A percentile compares a stretch with the other conserved stretches of the same genome.
Conservation (phyloP, 331 rosid species). For the Erythrophleum ivorense region DNA sequence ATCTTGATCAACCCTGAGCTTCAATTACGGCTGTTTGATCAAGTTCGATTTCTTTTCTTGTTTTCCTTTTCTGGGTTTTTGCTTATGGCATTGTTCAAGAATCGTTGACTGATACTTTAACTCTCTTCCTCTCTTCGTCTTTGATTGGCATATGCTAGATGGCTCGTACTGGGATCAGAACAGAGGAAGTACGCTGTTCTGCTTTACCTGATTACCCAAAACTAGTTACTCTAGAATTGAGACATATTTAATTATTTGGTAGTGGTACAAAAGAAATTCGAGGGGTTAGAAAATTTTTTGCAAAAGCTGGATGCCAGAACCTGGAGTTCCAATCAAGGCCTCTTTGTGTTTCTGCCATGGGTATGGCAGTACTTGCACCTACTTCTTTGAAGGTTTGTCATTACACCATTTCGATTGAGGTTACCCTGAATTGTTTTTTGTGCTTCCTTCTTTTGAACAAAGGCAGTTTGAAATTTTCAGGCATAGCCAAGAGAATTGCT, state of each 20-base stretch:
- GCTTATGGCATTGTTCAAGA: neutral
- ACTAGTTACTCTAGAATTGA: neutral
- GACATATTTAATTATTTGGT: neutral
- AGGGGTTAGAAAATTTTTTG: conserved; percentile 81
- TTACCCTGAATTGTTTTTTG: neutral
- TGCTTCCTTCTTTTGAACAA: neutral
- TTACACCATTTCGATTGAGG: conserved; percentile 1
- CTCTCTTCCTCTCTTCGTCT: conserved; percentile 29
- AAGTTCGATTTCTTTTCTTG: neutral
- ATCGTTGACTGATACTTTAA: conserved; percentile 27
- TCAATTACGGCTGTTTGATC: neutral
- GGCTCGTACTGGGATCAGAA: conserved; percentile 82
- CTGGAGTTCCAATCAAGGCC: conserved; percentile 63
- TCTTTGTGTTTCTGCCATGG: conserved; percentile 89
- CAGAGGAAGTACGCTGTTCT: conserved; percentile 74
- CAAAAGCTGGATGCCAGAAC: conserved; percentile 81
- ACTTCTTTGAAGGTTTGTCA: conserved; percentile 88
- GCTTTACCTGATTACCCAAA: conserved; percentile 14
- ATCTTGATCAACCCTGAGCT: neutral
- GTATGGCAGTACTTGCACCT: conserved; percentile 94
- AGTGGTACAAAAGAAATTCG: conserved; percentile 84
- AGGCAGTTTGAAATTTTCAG: conserved; percentile 47
- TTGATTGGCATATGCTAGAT: conserved; percentile 51
- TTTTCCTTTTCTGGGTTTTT: neutral
- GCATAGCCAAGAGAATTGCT: conserved; percentile 81